Evolutionary conservation across 1,139 yeast species (phyloP), one percentile per base, ranked within the genome.

Genomic region (Meyerozyma athensensis): DNA sequence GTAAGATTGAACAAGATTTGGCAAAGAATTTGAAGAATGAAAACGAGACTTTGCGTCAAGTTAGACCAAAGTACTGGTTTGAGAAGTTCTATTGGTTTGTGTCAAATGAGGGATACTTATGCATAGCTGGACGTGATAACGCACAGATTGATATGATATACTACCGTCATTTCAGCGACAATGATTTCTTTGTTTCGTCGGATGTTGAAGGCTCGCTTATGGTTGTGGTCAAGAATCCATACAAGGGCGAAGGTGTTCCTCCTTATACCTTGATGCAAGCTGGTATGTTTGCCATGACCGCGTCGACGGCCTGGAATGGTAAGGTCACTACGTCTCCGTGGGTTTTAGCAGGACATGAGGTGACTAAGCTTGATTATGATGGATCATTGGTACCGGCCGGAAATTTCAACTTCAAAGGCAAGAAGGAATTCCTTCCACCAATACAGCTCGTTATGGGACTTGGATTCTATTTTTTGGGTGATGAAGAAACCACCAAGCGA

Each of bases 61-160:
- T 84, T 22, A 72, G 97, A 36, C 73, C 77, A 5, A 86, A 87
- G 35, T 82, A 69, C 51, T 90, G 97, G 86, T 94, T 94, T 63
- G 98, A 92, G 54, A 92, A 92, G 58, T 92, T 84, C 56, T 80
- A 70, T 53, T 92, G 98, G 98, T 92, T 92, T 54, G 72, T 89
- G 21, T 76, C 96, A 0, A 81, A 82, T 45, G 97, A 92, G 55
- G 95, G 95, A 0, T 89, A 86, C 52, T 65, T 92, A 38, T 86
- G 95, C 44, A 59, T 92, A 36, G 89, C 92, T 35, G 97, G 97
- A 1, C 78, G 87, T 45, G 97, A 94, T 54, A 75, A 73, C 17
- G 59, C 77, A n/a, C 97, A 92, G 55, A 73, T 78, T n/a, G 96
- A 89, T 51, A 74, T 86, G 65, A 74, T 92, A 24, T 85, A 84